phyloP scores from a whole-genome alignment of 352 stramenopile species.

The Pythium periplocum region DNA sequence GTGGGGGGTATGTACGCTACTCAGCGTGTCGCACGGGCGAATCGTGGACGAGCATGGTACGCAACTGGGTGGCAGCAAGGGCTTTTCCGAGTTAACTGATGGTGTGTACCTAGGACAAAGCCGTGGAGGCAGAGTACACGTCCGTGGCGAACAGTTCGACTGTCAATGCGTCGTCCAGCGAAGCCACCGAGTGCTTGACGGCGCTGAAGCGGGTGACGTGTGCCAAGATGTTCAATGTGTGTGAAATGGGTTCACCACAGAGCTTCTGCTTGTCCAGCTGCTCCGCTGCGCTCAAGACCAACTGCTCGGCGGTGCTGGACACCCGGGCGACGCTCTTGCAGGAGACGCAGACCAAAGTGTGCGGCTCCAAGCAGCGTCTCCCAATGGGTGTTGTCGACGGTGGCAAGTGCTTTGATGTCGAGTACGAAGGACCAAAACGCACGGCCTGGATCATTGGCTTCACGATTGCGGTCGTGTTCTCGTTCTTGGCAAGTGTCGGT shows the following conservation, averaged over 20 bases:
- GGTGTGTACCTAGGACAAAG: slow-evolving; percentile 26
- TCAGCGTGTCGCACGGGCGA: slow-evolving; percentile 43
- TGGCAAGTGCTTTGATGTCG: slow-evolving; percentile 62
- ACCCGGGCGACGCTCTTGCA: slow-evolving; percentile 5
- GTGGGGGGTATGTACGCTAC: slow-evolving; percentile 37
- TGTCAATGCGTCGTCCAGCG: not conserved
- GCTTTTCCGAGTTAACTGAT: not conserved
- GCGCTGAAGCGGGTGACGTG: slow-evolving; percentile 46
- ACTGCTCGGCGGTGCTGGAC: slow-evolving; percentile 28
- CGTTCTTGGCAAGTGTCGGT: slow-evolving; percentile 72
- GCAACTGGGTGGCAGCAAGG: not conserved
- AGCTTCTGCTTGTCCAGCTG: slow-evolving; percentile 51
- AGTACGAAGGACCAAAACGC: slow-evolving; percentile 58
- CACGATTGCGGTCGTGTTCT: slow-evolving; percentile 76
- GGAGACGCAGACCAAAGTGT: slow-evolving; percentile 20
- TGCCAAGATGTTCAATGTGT: slow-evolving; percentile 58
- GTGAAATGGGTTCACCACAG: slow-evolving; percentile 59
- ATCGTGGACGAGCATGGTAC: slow-evolving; percentile 49
- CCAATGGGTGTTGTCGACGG: slow-evolving; percentile 29
- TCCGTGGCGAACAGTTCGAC: slow-evolving; percentile 22
- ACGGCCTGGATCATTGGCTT: slow-evolving; percentile 79
- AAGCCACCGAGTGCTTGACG: slow-evolving; percentile 21
- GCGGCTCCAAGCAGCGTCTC: slow-evolving; percentile 19
- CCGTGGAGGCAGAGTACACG: slow-evolving; percentile 28
- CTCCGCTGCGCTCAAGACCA: slow-evolving; percentile 24